These are phyloP conservation scores for Yamadazyma spencermartinsiae DNA, from an alignment of 1,139 yeast genomes.

Conservation along the genomic window DNA sequence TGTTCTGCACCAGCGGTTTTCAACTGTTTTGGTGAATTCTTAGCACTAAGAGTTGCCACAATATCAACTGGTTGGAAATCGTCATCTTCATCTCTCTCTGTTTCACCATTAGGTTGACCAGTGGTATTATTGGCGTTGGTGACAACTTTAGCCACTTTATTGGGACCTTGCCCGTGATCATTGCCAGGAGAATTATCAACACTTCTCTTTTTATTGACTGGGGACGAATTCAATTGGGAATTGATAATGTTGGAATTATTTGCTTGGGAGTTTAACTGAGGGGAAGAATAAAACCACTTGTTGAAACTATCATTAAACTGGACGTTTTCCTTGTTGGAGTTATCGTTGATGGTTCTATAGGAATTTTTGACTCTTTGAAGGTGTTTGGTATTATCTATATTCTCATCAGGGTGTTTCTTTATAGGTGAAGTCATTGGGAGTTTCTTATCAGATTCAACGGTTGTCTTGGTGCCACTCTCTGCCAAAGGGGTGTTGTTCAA, in stretches of 20 bases:
- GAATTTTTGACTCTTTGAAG: slow-evolving; percentile 17
- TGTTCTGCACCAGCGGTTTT: background rate
- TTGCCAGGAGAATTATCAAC: slow-evolving; percentile 1
- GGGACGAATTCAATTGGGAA: slow-evolving; percentile 9
- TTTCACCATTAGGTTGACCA: slow-evolving; percentile 13
- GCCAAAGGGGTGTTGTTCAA: background rate
- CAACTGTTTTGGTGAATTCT: slow-evolving; percentile 16
- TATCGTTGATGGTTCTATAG: slow-evolving; percentile 13
- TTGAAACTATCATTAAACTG: slow-evolving; percentile 12
- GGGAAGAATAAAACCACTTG: slow-evolving; percentile 18
- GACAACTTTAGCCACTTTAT: slow-evolving; percentile 25
- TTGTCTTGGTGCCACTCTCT: background rate
- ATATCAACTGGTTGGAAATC: slow-evolving; percentile 27
- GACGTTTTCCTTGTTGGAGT: slow-evolving; percentile 14
- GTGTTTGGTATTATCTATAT: slow-evolving; percentile 18
- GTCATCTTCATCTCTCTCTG: slow-evolving; percentile 15
- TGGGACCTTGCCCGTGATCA: slow-evolving; percentile 4
- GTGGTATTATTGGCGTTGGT: slow-evolving; percentile 19
- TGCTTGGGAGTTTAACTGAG: slow-evolving; percentile 8
- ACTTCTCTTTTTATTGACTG: slow-evolving; percentile 7
- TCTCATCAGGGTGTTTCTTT: slow-evolving; percentile 16
- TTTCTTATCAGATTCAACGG: slow-evolving; percentile 15
- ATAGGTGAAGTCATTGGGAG: slow-evolving; percentile 42
- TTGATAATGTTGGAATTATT: background rate
- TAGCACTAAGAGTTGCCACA: slow-evolving; percentile 23